Evolutionary conservation across 768 basidiomycete genomes (phyloP).

Genomic region (Asterophora lycoperdoides): DNA sequence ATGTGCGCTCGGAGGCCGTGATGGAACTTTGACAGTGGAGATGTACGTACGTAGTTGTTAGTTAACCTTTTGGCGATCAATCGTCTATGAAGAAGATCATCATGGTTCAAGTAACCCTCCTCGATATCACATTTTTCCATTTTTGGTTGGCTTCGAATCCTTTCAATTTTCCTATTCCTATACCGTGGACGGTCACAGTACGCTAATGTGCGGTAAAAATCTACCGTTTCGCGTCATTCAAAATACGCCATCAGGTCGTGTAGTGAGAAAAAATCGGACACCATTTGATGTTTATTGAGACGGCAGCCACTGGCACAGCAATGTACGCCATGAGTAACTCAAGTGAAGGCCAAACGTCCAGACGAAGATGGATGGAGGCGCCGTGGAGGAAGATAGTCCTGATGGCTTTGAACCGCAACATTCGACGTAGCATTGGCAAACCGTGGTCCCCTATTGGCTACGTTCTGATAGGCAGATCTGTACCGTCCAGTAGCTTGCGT

Average conservation of each 20-base stretch:
- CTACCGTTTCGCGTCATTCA: no score
- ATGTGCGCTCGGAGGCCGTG: not conserved
- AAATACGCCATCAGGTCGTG: no score
- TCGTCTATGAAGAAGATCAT: not conserved
- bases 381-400: not conserved
- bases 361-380: not conserved
- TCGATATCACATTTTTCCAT: constrained; percentile 3
- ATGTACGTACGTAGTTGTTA: not conserved
- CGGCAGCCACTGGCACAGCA: no score
- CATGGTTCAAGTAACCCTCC: not conserved
- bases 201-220: no score
- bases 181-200: no score
- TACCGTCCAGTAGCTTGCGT: not conserved
- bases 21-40: no score
- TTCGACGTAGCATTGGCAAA: not conserved
- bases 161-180: constrained; percentile 11
- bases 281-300: no score
- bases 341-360: no score
- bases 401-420: not conserved
- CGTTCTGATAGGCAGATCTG: not conserved
- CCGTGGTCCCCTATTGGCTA: no score
- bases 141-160: not conserved
- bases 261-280: no score
- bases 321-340: no score
- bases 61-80: constrained; percentile 8